These are phyloP conservation scores for Ceratobasidium sp. DNA, from an alignment of 1,284 basidiomycete species.

Conservation along the genomic window DNA sequence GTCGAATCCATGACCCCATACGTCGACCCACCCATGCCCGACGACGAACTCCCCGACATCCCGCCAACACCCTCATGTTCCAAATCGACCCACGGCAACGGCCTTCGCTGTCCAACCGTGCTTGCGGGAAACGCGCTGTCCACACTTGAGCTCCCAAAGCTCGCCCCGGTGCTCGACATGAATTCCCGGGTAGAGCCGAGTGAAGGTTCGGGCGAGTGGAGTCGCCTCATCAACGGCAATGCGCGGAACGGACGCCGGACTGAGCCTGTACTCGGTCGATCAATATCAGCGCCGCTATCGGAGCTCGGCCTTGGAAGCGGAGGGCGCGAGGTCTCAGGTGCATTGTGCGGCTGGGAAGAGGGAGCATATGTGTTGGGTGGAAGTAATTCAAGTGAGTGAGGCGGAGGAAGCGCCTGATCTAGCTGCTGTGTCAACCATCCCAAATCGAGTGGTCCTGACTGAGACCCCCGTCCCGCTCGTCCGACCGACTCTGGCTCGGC, in stretches of 20 bases:
- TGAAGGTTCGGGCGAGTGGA: not conserved
- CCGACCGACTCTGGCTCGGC: not conserved
- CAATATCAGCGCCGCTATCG: not conserved
- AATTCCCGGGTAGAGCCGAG: not conserved
- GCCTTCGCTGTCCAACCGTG: not conserved
- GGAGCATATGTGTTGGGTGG: not conserved
- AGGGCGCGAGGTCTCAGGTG: not conserved
- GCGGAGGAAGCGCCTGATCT: constrained; percentile 7
- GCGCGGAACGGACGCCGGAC: not conserved
- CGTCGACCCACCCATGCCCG: not conserved
- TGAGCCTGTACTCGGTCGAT: not conserved
- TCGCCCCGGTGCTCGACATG: not conserved
- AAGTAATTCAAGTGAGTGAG: not conserved
- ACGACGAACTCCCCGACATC: not conserved
- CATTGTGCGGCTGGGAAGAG: not conserved
- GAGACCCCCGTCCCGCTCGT: not conserved
- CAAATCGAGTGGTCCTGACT: not conserved
- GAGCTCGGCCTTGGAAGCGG: not conserved
- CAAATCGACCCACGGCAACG: constrained; percentile 32
- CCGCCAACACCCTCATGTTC: constrained; percentile 3
- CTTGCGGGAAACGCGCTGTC: constrained; percentile 22
- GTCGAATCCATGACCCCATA: not conserved
- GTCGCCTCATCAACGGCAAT: constrained; percentile 2
- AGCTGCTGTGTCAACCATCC: constrained; percentile 24
- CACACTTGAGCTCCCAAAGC: constrained; percentile 35